These are phyloP conservation scores for Calonectria henricotiae DNA, from an alignment of 2,329 filamentous ascomycete species.

Conservation along the genomic window DNA sequence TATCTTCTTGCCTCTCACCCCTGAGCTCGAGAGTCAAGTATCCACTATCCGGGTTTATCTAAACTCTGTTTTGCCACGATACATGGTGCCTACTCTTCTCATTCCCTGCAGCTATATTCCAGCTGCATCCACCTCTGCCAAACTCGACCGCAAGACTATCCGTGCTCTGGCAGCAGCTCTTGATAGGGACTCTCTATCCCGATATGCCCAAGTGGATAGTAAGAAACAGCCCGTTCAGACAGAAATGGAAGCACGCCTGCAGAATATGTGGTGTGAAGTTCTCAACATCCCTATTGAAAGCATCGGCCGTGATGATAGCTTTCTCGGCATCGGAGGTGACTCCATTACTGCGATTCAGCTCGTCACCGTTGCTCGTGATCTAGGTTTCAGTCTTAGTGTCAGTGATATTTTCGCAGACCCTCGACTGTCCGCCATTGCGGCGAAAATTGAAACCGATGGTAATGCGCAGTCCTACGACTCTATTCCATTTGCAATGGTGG, in stretches of 20 bases:
- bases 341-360: constrained; percentile 68
- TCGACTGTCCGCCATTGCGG: not conserved
- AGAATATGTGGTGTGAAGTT: constrained; percentile 58
- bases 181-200: constrained; percentile 9
- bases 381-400: constrained; percentile 61
- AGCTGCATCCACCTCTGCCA: constrained; percentile 36
- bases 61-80: constrained; percentile 32
- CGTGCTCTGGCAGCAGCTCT: constrained; percentile 8
- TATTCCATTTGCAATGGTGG: not conserved
- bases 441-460: constrained; percentile 21
- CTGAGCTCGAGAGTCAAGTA: constrained; percentile 2
- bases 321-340: constrained; percentile 67
- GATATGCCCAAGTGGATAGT: not conserved
- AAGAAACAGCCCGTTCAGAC: constrained; percentile 24
- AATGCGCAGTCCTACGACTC: too few species aligned
- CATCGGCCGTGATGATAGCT: constrained; percentile 63
- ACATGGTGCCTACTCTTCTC: constrained; percentile 43
- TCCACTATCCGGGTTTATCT: not conserved
- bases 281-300: constrained; percentile 54
- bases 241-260: constrained; percentile 47
- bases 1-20: not conserved
- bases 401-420: constrained; percentile 60
- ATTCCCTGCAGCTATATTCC: constrained; percentile 39
- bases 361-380: constrained; percentile 61
- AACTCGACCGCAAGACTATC: constrained; percentile 34